Base-by-base conservation (phyloP, 1,284 basidiomycete species). In the Heterobasidion parviporum region DNA sequence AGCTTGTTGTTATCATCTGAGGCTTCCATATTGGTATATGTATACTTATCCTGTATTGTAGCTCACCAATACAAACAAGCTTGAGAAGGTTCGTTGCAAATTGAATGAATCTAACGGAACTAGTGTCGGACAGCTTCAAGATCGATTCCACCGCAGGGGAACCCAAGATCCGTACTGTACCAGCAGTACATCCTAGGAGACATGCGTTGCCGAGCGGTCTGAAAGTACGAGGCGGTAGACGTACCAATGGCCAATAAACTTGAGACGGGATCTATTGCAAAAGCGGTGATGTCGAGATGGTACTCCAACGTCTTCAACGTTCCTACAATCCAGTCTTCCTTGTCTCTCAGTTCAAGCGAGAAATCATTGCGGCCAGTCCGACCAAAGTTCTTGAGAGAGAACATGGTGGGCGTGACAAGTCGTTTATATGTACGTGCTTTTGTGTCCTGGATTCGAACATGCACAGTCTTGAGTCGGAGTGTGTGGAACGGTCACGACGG, bases 241-340 rank as follows among this genome's bases (percentile, higher is more conserved):
- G 54, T 65, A 85, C 85, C 83, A 46, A 88, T 72, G 3, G 88
- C 92, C 15, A 96, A 74, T 15, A 93, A 72, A 6, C 87, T 81
- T 41, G 83, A 78, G 43, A 89, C 70, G 2, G 91, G 85, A 62
- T 94, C 90, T 52, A 83, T 73, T 3, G 87, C 84, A 45, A 88
- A 65, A 1, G 82, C 73, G 2, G 78, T 79, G 51, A 87, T 68
- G 62, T 90, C 78, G 41, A 81, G 71, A 14, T 77, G 75, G 60
- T 80, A 78, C 34, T 79, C 73, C 44, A 82, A 68, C 0, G 71
- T 70, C 60, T 74, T 74, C 14, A 87, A 67, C 18, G 65, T 64
- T 32, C 76, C 80, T 12, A 75, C 66, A 53, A 77, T 74, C 83
- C 83, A 87, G 59, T 83, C 80, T n/a, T 71, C 62, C 50, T 70